phyloP scores from a whole-genome alignment of 306 rosid species.

The Erythrophleum fordii region DNA sequence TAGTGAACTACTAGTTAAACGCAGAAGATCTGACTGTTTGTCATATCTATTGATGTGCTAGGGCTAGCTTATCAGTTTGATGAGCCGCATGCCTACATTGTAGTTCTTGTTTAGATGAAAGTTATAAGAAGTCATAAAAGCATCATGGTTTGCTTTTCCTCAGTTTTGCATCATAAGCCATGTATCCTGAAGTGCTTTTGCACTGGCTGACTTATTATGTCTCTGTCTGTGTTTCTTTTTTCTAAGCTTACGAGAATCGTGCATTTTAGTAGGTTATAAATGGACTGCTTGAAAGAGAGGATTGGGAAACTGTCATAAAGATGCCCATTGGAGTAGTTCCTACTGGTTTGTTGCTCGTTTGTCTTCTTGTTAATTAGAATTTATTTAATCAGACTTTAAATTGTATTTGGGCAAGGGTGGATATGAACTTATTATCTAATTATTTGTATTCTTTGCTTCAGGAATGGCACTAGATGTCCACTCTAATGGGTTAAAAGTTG shows the following conservation, averaged over 20 bases:
- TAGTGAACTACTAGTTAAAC: background rate
- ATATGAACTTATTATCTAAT: slow-evolving; percentile 4
- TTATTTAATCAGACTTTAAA: background rate
- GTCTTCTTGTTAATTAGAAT: background rate
- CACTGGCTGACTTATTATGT: background rate
- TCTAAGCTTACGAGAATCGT: slow-evolving; percentile 43
- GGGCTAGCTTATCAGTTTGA: background rate
- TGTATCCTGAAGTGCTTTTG: background rate
- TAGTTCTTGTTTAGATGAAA: background rate
- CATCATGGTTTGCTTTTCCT: background rate
- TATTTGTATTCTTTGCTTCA: background rate
- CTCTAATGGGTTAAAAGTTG: background rate
- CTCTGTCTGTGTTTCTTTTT: slow-evolving; percentile 13
- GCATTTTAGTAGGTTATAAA: slow-evolving; percentile 72
- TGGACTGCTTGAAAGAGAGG: slow-evolving; percentile 77
- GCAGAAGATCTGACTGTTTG: background rate
- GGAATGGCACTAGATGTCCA: background rate
- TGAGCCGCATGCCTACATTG: background rate
- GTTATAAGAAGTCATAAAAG: background rate
- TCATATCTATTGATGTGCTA: background rate
- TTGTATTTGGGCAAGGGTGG: background rate
- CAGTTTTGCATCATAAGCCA: background rate
- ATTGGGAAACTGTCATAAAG: slow-evolving; percentile 77
- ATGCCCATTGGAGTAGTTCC: slow-evolving; percentile 82
- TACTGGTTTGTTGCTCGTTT: slow-evolving; percentile 57